Base-by-base conservation (phyloP, 2,329 filamentous ascomycete species). In the Colletotrichum lindemuthianum region DNA sequence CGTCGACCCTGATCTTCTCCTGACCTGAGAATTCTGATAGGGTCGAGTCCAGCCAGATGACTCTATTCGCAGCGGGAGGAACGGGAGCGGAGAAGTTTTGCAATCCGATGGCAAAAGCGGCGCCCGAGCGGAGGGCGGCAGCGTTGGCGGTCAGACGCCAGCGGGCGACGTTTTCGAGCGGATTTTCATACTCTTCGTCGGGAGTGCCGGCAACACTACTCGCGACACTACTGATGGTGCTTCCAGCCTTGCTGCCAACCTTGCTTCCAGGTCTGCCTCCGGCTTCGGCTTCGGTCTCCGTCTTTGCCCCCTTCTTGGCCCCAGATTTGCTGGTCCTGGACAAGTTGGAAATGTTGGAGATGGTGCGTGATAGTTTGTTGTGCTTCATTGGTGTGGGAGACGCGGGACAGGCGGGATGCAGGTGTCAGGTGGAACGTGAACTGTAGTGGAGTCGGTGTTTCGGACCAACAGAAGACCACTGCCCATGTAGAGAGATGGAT, bases 1-100 rank as follows among this genome's bases (percentile, higher is more conserved):
- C 80, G 72, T 86, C 83, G 33, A 83, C 77, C 67, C 77, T 78
- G 71, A 82, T 79, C 70, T 77, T 79, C 34, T 74, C 72, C 36
- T 71, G 72, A 36, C 76, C 79, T 52, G 72, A 73, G 56, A 68
- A 73, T 41, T 71, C 67, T 5, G 79, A 77, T 8, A 82, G 68
- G 9, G 79, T 81, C 10, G 80, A 78, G 69, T 82, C 79, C 4
- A 82, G 72, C 70, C 74, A 81, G 16, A 82, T 71, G 15, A 76
- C 76, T 55, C 73, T 71, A 36, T 77, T 75, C 10, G 77, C 77
- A 41, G 73, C 71, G 3, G 78, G 78, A 2, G 78, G 77, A 10
- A 75, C 73, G 32, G 79, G 79, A 33, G 77, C 74, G 47, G 76
- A 77, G 15, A 63, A 53, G 68, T 82, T 81, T 58, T 75, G 72